Evolutionary conservation across 768 basidiomycete genomes (phyloP).

Genomic region (Rickenella mellea): DNA sequence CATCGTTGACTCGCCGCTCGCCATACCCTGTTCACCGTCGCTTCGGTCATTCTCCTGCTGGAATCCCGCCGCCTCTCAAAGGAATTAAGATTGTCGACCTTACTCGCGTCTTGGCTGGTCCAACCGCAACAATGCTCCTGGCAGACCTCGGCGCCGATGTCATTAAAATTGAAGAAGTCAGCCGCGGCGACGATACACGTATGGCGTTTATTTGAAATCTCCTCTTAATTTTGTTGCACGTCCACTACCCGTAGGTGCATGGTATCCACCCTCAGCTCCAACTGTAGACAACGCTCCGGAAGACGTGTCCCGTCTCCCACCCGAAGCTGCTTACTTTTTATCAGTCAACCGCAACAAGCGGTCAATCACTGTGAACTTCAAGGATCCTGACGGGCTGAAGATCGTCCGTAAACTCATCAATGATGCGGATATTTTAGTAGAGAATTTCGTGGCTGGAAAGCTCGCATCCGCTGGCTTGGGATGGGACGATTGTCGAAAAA

Average conservation of each 20-base stretch:
- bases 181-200: slow-evolving; percentile 86
- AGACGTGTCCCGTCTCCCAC: slow-evolving; percentile 56
- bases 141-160: slow-evolving; percentile 90
- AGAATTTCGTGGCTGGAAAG: slow-evolving; percentile 84
- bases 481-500: slow-evolving; percentile 66
- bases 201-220: slow-evolving; percentile 17
- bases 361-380: slow-evolving; percentile 86
- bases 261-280: slow-evolving; percentile 31
- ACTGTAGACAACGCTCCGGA: slow-evolving; percentile 32
- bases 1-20: too few relatives aligned
- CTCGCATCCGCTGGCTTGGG: slow-evolving; percentile 78
- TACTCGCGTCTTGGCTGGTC: slow-evolving; percentile 86
- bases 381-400: slow-evolving; percentile 63
- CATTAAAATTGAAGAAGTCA: slow-evolving; percentile 79
- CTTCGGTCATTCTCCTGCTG: slow-evolving; percentile 13
- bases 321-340: slow-evolving; percentile 91
- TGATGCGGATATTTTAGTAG: slow-evolving; percentile 77
- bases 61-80: slow-evolving; percentile 69
- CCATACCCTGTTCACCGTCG: neutral
- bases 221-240: slow-evolving; percentile 8
- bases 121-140: slow-evolving; percentile 88
- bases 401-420: slow-evolving; percentile 64
- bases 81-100: slow-evolving; percentile 83
- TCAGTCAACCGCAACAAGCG: slow-evolving; percentile 84
- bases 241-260: slow-evolving; percentile 16